These are phyloP conservation scores for Torulaspora delbrueckii DNA, from an alignment of 805 yeast species.

Conservation along the genomic window DNA sequence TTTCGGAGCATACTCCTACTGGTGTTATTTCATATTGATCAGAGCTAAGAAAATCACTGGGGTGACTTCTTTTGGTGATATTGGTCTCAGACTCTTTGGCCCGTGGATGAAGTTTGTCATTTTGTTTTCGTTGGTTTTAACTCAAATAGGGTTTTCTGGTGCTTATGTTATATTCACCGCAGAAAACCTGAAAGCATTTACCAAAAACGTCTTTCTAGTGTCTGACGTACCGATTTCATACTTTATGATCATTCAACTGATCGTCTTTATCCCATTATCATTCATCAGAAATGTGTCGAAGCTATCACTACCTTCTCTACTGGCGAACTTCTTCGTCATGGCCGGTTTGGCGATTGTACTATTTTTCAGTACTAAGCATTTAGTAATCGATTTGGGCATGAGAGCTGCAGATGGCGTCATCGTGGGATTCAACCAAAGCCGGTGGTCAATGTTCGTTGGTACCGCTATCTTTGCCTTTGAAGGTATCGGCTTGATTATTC, in stretches of 20 bases:
- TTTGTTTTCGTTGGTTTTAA: conserved; percentile 56
- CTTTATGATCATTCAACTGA: conserved; percentile 51
- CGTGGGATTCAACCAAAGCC: conserved; percentile 46
- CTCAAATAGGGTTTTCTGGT: conserved; percentile 77
- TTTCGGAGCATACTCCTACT: conserved; percentile 67
- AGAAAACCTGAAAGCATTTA: conserved; percentile 62
- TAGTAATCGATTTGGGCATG: conserved; percentile 31
- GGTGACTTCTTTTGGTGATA: conserved; percentile 76
- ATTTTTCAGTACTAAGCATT: conserved; percentile 43
- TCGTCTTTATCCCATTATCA: conserved; percentile 62
- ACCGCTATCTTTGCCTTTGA: conserved; percentile 87
- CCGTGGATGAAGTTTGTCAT: conserved; percentile 59
- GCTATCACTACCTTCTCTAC: conserved; percentile 62
- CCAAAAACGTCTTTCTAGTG: conserved; percentile 42
- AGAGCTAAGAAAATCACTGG: conserved; percentile 52
- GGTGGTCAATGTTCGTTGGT: conserved; percentile 71
- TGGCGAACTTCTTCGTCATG: conserved; percentile 67
- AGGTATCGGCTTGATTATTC: conserved; percentile 77
- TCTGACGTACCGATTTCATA: conserved; percentile 37
- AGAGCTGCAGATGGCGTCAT: conserved; percentile 50
- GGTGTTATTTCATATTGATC: conserved; percentile 69
- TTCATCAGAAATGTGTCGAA: conserved; percentile 72
- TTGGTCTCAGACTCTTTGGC: conserved; percentile 62
- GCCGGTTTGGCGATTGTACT: conserved; percentile 62
- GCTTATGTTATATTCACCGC: conserved; percentile 78